Percentiles rank a stretch among this genome's conserved stretches.
Evolutionary conservation across 345 rosid genomes (phyloP).

Genomic region (Eucalyptus pumila): DNA sequence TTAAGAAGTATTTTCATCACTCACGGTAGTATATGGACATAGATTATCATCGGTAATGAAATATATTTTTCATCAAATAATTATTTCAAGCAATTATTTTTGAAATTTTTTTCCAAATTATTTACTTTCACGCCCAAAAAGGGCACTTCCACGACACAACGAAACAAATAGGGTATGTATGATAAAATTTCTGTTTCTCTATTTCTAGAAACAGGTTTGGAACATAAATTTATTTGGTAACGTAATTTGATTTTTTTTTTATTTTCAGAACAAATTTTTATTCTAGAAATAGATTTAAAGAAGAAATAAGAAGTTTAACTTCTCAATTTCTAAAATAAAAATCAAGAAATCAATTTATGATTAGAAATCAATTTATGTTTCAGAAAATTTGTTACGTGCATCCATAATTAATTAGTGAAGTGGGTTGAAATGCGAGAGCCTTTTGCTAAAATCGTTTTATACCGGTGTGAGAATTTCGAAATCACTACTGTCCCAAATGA

Average conservation of each 20-base stretch:
- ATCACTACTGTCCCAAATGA: neutral
- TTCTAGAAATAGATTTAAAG: too few relatives aligned
- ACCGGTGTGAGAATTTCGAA: neutral
- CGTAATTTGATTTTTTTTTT: too few relatives aligned
- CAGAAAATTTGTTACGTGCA: too few relatives aligned
- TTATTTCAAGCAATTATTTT: neutral
- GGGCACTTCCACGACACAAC: neutral
- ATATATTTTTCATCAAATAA: neutral
- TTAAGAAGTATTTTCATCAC: neutral
- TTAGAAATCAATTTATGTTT: too few relatives aligned
- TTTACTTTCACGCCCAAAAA: neutral
- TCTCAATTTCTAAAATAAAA: too few relatives aligned
- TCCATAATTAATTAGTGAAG: neutral
- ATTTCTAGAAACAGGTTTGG: too few relatives aligned
- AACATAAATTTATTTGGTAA: too few relatives aligned
- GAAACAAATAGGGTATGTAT: neutral
- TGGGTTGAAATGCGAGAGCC: neutral
- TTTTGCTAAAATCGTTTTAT: neutral
- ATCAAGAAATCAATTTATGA: too few relatives aligned
- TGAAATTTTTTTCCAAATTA: neutral
- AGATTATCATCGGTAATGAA: neutral
- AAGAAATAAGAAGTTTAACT: too few relatives aligned
- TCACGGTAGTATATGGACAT: fast-evolving
- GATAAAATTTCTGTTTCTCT: too few relatives aligned
- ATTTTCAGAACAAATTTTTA: too few relatives aligned